Conservation (phyloP, 192 early-diverging fungal species). For the Coemansia sp. region DNA sequence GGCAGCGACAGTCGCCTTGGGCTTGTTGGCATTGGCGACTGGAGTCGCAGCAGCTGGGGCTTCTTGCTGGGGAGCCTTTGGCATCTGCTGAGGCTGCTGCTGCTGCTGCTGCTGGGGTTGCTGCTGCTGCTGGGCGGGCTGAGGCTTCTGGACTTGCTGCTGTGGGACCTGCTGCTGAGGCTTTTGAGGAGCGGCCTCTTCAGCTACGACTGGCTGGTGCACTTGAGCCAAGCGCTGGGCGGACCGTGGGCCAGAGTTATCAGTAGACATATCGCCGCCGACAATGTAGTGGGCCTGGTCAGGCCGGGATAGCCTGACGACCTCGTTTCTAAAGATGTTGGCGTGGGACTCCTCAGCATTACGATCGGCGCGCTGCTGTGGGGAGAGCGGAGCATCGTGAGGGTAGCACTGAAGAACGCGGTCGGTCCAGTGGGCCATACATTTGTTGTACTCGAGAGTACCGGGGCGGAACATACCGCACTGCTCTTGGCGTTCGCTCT, state of each 20-base stretch:
- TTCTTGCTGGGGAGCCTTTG: conserved; percentile 4
- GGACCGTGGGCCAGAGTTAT: neutral
- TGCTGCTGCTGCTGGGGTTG: conserved; percentile 20
- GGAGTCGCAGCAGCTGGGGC: neutral
- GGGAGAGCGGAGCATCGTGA: conserved; percentile 23
- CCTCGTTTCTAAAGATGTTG: conserved; percentile 28
- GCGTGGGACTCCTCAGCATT: conserved; percentile 21
- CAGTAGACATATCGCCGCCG: conserved; percentile 12
- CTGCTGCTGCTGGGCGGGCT: conserved; percentile 13
- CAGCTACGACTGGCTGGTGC: neutral
- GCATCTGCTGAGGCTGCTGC: conserved; percentile 17
- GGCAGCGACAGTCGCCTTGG: neutral
- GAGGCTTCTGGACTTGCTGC: conserved; percentile 8
- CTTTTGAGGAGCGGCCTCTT: neutral
- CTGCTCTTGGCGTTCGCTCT: conserved; percentile 38
- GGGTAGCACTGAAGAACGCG: conserved; percentile 45
- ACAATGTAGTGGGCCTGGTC: conserved; percentile 28
- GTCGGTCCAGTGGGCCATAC: conserved; percentile 56
- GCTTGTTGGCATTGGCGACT: conserved; percentile 6
- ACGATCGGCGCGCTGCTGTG: conserved; percentile 33
- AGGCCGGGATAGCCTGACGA: conserved; percentile 28
- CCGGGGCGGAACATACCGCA: conserved; percentile 42
- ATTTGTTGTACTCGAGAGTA: conserved; percentile 53
- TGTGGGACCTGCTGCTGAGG: conserved; percentile 1
- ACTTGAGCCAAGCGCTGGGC: conserved; percentile 20